A percentile compares a stretch with the other conserved stretches of the same genome.
Evolutionary conservation across 2,329 filamentous ascomycete genomes (phyloP).

Genomic region (Arthrobotrys megalospora): DNA sequence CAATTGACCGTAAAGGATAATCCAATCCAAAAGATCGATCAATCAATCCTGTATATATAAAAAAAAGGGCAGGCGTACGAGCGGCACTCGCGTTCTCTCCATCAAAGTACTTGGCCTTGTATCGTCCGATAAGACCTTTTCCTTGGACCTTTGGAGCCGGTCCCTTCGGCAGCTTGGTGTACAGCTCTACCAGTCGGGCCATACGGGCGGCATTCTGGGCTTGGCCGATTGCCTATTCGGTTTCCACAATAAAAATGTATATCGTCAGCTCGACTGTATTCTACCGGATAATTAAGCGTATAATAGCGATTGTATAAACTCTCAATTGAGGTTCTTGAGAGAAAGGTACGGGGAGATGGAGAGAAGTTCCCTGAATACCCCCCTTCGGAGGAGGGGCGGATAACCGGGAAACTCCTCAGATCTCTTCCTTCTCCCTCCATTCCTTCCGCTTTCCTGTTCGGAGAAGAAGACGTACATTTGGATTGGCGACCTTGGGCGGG

Average conservation of each 20-base stretch:
- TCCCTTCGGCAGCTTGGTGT: conserved; percentile 97
- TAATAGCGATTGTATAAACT: background rate
- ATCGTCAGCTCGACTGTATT: background rate
- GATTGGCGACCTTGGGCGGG: conserved; percentile 94
- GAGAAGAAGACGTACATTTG: conserved; percentile 78
- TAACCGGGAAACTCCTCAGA: background rate
- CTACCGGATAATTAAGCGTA: conserved; percentile 26
- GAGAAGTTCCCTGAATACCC: background rate
- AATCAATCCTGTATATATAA: background rate
- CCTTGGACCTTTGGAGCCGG: conserved; percentile 85
- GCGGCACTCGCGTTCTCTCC: conserved; percentile 90
- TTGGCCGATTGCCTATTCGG: conserved; percentile 85
- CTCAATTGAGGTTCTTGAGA: background rate
- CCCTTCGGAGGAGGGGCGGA: conserved; percentile 48
- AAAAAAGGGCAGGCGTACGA: conserved; percentile 77
- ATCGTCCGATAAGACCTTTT: conserved; percentile 86
- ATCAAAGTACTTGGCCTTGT: conserved; percentile 88
- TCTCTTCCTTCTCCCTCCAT: too few relatives aligned
- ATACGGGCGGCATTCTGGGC: conserved; percentile 97
- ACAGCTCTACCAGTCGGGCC: conserved; percentile 98
- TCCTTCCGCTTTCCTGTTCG: too few relatives aligned
- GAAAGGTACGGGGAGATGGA: background rate
- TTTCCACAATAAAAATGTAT: conserved; percentile 30
- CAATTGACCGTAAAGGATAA: conserved; percentile 27
- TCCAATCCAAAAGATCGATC: background rate